Base-by-base conservation (phyloP, 257 asterid species). In the Lavandula angustifolia region DNA sequence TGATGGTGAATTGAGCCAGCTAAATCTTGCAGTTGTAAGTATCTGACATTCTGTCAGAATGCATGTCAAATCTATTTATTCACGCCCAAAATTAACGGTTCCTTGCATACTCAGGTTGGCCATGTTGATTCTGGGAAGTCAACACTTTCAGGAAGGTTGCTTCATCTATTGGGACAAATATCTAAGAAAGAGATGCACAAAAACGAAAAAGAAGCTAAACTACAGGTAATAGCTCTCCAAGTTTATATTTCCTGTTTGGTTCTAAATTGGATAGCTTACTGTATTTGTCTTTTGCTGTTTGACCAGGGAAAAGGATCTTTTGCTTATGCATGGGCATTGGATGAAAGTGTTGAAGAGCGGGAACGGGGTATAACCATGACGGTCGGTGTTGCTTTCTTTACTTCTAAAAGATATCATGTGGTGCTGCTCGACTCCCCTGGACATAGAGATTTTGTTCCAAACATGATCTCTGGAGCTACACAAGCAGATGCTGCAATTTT, bases 41-140 rank as follows among this genome's bases (percentile, higher is more conserved):
- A 32, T 63, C 51, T 60, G 65, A 55, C 43, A 10, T 54, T 73
- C 6, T 49, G 37, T 69, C 27, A 31, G 9, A 55, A n/a, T 50
- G 40, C 37, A 31, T 46, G 3, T 29, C 57, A 38, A 59, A 12
- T 27, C 37, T 35, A 14, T 60, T 61, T 56, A 6, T n/a, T 9
- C 56, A 41, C 37, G 31, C 44, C 35, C 73, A 65, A 37, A 44
- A 10, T 54, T 62, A 60, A 51, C 62, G 17, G 27, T 68, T 43
- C 49, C 47, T 52, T 75, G 49, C 66, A 41, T 77, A 67, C 62
- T 5, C 69, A 94, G 99, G 97, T 94, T 67, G 99, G 99, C 51
- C 99, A 94, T 77, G 99, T 94, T 77, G 99, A 94, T 83, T 90
- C 99, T 57, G 99, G 99, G 58, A 94, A 94, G 80, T 94, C 99